These are phyloP conservation scores for Tricholoma terreum DNA, from an alignment of 768 basidiomycete species.

Conservation along the genomic window DNA sequence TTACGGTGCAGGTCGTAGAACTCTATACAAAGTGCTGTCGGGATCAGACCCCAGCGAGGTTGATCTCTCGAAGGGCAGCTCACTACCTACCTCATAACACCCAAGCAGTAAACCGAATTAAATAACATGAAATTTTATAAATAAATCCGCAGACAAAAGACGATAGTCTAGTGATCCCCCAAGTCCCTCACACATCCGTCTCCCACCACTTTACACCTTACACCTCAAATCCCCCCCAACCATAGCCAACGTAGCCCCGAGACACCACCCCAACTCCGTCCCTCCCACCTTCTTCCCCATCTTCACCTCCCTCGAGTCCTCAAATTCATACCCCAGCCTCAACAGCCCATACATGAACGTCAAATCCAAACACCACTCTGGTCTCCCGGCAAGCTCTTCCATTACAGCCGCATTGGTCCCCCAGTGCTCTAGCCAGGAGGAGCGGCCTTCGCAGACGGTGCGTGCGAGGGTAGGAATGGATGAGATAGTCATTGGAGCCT, in stretches of 20 bases:
- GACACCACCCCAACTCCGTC: conserved; percentile 92
- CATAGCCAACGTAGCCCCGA: conserved; percentile 82
- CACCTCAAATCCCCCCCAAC: conserved; percentile 62
- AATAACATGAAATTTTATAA: no score
- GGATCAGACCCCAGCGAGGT: no score
- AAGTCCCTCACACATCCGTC: no score
- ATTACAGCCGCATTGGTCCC: conserved; percentile 31
- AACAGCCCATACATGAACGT: conserved; percentile 93
- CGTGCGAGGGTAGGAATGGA: conserved; percentile 64
- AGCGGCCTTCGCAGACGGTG: conserved; percentile 69
- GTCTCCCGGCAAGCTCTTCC: conserved; percentile 73
- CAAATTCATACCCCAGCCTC: conserved; percentile 88
- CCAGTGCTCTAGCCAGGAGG: conserved; percentile 56
- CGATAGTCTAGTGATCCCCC: no score
- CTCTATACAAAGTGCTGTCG: no score
- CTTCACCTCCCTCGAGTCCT: conserved; percentile 58
- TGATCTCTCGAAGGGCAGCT: no score
- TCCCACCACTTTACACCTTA: conserved; percentile 25
- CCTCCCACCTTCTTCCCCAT: conserved; percentile 86
- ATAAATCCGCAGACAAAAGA: no score
- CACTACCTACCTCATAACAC: no score
- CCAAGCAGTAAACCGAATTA: no score
- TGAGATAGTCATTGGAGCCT: conserved; percentile 21
- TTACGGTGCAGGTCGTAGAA: no score
- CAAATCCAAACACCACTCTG: conserved; percentile 94